Percentiles rank a stretch among this genome's conserved stretches.
Conservation (phyloP, 2,329 filamentous ascomycete species). For the Pestalotiopsis sp. region DNA sequence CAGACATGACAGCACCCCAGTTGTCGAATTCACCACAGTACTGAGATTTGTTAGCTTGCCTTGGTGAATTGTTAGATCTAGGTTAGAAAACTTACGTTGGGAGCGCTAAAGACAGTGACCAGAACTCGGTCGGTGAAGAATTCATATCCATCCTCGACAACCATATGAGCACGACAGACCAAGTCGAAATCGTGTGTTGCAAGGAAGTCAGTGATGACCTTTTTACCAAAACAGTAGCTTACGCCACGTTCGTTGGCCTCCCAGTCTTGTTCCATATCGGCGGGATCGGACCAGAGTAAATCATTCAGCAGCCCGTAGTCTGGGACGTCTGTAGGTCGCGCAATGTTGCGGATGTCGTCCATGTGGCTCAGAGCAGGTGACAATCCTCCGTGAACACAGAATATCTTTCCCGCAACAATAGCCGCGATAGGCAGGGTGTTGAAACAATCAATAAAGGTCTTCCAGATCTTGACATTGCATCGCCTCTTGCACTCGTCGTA, state of each 20-base stretch:
- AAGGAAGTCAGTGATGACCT: conserved; percentile 95
- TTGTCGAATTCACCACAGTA: conserved; percentile 99
- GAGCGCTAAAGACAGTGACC: conserved; percentile 96
- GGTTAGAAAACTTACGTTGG: conserved; percentile 72
- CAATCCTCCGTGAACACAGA: conserved; percentile 93
- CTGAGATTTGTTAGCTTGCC: conserved; percentile 46
- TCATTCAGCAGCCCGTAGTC: conserved; percentile 97
- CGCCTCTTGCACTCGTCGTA: conserved; percentile 98
- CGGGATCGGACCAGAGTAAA: conserved; percentile 94
- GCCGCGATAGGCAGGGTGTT: conserved; percentile 93
- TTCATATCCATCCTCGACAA: conserved; percentile 98
- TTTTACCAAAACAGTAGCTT: conserved; percentile 98
- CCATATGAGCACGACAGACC: conserved; percentile 97
- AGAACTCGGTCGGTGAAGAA: conserved; percentile 96
- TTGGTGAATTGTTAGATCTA: neutral
- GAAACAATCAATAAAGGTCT: conserved; percentile 96
- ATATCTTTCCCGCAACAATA: conserved; percentile 97
- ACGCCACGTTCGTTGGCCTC: conserved; percentile 96
- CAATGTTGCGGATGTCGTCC: conserved; percentile 97
- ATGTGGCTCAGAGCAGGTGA: conserved; percentile 93
- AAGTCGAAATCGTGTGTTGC: conserved; percentile 95
- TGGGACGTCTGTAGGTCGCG: conserved; percentile 92
- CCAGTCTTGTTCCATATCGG: conserved; percentile 98
- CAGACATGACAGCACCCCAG: conserved; percentile 98
- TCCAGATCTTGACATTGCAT: conserved; percentile 97